These are phyloP conservation scores for Claviceps fusiformis DNA, from an alignment of 2,329 filamentous ascomycete species.

Conservation along the genomic window DNA sequence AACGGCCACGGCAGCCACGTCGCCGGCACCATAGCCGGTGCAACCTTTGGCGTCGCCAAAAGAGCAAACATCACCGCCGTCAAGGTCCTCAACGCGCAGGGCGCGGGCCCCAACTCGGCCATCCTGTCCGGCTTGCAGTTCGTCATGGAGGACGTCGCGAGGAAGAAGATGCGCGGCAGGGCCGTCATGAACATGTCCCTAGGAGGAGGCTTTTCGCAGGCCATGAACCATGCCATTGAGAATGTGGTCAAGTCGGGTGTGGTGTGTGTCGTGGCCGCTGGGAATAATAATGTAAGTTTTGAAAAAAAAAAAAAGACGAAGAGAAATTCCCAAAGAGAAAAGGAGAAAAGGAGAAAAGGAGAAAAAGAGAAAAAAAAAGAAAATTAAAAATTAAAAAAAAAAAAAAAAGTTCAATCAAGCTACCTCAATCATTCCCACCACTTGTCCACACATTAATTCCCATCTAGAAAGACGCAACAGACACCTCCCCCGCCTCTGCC, in stretches of 20 bases:
- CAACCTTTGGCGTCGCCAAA: constrained; percentile 50
- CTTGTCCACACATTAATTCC: background rate
- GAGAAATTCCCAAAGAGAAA: background rate
- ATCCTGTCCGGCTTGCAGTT: constrained; percentile 48
- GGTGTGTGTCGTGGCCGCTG: constrained; percentile 46
- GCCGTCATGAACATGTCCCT: constrained; percentile 53
- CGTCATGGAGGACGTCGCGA: constrained; percentile 31
- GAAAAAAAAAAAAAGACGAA: background rate
- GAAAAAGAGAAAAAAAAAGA: background rate
- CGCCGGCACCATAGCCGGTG: constrained; percentile 47
- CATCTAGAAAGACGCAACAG: constrained; percentile 30
- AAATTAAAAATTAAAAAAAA: background rate
- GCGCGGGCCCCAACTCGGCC: constrained; percentile 22
- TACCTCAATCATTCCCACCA: too few species aligned
- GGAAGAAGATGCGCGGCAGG: constrained; percentile 31
- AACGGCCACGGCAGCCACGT: constrained; percentile 54
- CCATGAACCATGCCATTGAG: constrained; percentile 42
- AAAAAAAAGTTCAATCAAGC: constrained; percentile 1
- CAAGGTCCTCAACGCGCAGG: constrained; percentile 42
- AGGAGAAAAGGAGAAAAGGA: background rate
- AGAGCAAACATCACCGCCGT: constrained; percentile 39
- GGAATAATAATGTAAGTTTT: constrained; percentile 35
- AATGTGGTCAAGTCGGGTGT: constrained; percentile 34
- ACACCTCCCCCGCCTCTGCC: constrained; percentile 40
- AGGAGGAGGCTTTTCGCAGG: constrained; percentile 32